Evolutionary conservation across 2,329 filamentous ascomycete genomes (phyloP).

Genomic region (Endoconidiophora polonica): DNA sequence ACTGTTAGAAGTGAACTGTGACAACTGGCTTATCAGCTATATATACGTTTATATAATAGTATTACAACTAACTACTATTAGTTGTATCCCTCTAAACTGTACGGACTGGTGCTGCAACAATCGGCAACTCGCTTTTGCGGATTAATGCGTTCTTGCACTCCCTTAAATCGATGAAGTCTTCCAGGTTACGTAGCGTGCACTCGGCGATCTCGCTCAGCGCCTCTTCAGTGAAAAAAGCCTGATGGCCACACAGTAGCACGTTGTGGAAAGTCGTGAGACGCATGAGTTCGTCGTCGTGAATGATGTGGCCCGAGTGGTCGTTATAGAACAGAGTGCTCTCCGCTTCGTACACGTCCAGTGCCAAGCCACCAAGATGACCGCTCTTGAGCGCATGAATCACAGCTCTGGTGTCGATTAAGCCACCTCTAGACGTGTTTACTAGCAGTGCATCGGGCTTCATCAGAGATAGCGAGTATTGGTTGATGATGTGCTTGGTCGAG

Average conservation of each 20-base stretch:
- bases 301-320: conserved; percentile 47
- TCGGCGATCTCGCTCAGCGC: conserved; percentile 47
- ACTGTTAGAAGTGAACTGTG: too few relatives aligned
- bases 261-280: conserved; percentile 52
- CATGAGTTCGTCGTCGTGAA: conserved; percentile 50
- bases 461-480: conserved; percentile 30
- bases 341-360: conserved; percentile 52
- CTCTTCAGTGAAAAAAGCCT: conserved; percentile 53
- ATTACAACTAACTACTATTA: too few relatives aligned
- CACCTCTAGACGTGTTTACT: conserved; percentile 53
- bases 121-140: conserved; percentile 8
- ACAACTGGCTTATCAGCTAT: too few relatives aligned
- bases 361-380: conserved; percentile 42
- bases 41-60: too few relatives aligned
- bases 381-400: conserved; percentile 45
- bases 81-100: conserved; percentile 5
- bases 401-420: conserved; percentile 41
- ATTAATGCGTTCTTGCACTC: conserved; percentile 25
- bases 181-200: conserved; percentile 40
- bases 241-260: conserved; percentile 49
- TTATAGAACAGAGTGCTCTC: conserved; percentile 49
- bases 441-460: conserved; percentile 46
- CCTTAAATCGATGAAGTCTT: conserved; percentile 24
- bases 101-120: conserved; percentile 19
- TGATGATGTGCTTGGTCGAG: conserved; percentile 43